Base-by-base conservation (phyloP, 306 rosid genomes). In the Myrica gale region DNA sequence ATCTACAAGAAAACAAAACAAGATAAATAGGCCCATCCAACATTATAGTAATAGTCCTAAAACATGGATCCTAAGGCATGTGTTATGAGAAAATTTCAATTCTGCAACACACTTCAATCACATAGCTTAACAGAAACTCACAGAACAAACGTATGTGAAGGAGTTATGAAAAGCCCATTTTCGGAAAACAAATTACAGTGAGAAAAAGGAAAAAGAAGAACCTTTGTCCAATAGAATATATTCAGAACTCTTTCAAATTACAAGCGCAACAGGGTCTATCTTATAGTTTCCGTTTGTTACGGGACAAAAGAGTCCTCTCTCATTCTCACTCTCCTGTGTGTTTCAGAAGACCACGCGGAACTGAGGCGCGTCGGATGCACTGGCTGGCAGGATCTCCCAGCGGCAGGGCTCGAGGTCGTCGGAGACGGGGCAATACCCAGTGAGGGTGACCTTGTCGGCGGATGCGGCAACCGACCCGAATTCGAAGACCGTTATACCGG, bases 381-480 rank as follows among this genome's bases (percentile, higher is more conserved):
- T 26, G 1, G 98, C 97, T 13, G 98, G 93, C 43, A 89, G 79
- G 65, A 95, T 86, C 86, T 92, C 97, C 97, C 98, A 95, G 53
- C 97, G 97, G 90, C 98, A 95, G 12, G 98, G 98, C 76, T 95
- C 96, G 68, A 95, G 96, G 4, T 95, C 97, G 47, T 95, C 98
- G 68, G 98, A 92, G 76, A 95, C 97, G 8, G 98, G 92, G 79
- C 98, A 95, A 73, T 82, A 90, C 1, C 98, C 98, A 16, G 96
- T 91, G 20, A 95, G 92, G 0, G 97, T 92, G 61, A 95, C 97
- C 82, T 82, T 90, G 77, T 95, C 98, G 62, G 79, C 79, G 0
- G 97, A 78, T 4, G 91, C 86, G 39, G 90, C 91, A 7, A 90
- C 91, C 0, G 96, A 90, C 8, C 97, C 98, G 74, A 95, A 95